Conservation (phyloP, 2,329 filamentous ascomycete genomes). For the Cercospora sp. region DNA sequence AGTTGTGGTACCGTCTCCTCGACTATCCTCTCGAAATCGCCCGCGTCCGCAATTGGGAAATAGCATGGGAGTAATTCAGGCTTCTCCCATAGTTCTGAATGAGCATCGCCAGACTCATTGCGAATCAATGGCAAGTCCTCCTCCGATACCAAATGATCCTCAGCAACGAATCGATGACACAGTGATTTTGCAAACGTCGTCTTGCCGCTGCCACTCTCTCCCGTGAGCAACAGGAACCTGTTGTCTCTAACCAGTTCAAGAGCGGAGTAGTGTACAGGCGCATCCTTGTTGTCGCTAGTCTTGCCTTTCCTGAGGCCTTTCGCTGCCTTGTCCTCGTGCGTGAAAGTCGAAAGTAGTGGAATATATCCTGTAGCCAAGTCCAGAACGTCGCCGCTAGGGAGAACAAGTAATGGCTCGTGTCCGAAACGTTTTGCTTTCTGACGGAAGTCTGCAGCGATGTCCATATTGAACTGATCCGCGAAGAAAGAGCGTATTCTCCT, state of each 20-base stretch:
- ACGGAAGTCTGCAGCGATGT: neutral
- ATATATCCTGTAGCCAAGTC: slow-evolving; percentile 10
- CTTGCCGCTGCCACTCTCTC: slow-evolving; percentile 9
- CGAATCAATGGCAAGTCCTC: neutral
- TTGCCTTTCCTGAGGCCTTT: slow-evolving; percentile 12
- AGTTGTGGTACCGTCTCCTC: neutral
- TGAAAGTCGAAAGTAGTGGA: slow-evolving; percentile 11
- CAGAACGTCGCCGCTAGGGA: slow-evolving; percentile 1
- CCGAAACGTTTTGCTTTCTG: neutral
- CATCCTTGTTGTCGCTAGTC: neutral
- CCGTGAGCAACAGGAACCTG: neutral
- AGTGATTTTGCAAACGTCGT: slow-evolving; percentile 12
- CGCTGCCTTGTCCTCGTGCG: slow-evolving; percentile 12
- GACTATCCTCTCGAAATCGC: neutral
- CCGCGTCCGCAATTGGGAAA: neutral
- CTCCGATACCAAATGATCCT: neutral
- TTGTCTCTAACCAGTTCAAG: slow-evolving; percentile 14
- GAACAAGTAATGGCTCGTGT: slow-evolving; percentile 6
- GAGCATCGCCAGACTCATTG: neutral
- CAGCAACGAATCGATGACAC: neutral
- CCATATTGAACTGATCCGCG: neutral
- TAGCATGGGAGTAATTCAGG: neutral
- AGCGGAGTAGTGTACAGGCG: neutral
- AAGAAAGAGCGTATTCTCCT: neutral
- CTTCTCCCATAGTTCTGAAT: neutral